Evolutionary conservation across 2,329 filamentous ascomycete species (phyloP), one percentile per base, ranked within the genome.

Genomic region (Aspergillus hortae): DNA sequence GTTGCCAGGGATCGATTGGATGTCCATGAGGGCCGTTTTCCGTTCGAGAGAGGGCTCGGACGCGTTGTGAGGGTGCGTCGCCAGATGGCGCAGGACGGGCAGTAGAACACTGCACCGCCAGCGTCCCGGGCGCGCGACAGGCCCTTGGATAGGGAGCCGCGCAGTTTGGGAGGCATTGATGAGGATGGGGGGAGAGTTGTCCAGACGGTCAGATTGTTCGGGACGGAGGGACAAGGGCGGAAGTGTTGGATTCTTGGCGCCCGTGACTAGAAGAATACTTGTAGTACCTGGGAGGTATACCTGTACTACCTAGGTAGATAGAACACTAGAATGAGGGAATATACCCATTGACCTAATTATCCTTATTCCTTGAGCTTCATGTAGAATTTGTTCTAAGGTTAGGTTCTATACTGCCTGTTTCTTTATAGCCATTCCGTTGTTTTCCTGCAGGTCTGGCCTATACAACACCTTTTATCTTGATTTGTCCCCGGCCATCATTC

Each of bases 1-100:
- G 80, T 78, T n/a, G 77, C 74, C 49, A 79, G 69, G 69, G 35
- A 72, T 69, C 50, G 64, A 44, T 50, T n/a, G 41, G 42, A 12
- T 6, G 44, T 27, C 21, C 32, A 44, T 41, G 59, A 52, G 54
- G 44, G 30, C 23, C 42, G 48, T 21, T 45, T 45, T 35, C 46
- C 50, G 50, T 52, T 41, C 44, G 54, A 56, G 46, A 43, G 51
- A 42, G 17, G 53, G 44, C 41, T 48, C 46, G 57, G 46, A 61
- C 62, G 65, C 60, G 67, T 67, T 49, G 66, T 60, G 47, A 68
- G 56, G 11, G 58, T 56, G 43, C 66, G 67, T 50, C 67, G 62
- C 63, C 67, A 67, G 56, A 60, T 68, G 32, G 70, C 64, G 61
- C 73, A 76, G 12, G 73, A 74, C 2, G 71, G 72, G 52, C 73